Evolutionary conservation across 75 land plant genomes (phyloP).

Genomic region (Sequoiadendron giganteum): DNA sequence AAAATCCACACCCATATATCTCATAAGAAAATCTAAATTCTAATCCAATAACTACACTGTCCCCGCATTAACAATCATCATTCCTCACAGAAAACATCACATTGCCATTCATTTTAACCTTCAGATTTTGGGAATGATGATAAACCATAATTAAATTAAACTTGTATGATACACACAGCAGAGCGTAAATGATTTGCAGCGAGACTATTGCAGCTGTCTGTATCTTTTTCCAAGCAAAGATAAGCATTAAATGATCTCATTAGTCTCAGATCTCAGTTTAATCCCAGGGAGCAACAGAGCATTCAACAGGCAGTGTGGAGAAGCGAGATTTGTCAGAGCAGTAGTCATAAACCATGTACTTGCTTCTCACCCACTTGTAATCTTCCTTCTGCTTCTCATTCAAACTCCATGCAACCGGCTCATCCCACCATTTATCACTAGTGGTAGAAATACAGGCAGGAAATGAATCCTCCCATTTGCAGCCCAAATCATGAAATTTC

Average conservation of each 20-base stretch:
- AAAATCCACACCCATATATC: too few relatives aligned
- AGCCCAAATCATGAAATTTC: conserved; percentile 65
- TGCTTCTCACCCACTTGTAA: conserved; percentile 59
- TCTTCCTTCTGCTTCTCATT: conserved; percentile 44
- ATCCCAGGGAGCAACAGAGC: conserved; percentile 24
- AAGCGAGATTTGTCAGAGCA: conserved; percentile 65
- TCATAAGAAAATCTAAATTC: too few relatives aligned
- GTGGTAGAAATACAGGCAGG: conserved; percentile 59
- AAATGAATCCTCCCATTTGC: conserved; percentile 68
- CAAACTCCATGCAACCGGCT: conserved; percentile 59
- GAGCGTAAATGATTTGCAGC: too few relatives aligned
- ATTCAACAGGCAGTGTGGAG: conserved; percentile 60
- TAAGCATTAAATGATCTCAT: too few relatives aligned
- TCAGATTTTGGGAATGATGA: too few relatives aligned
- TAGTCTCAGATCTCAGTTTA: neutral
- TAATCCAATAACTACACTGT: too few relatives aligned
- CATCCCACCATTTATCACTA: conserved; percentile 72
- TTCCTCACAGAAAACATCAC: too few relatives aligned
- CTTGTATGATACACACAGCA: too few relatives aligned
- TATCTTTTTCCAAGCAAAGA: neutral
- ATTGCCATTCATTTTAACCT: too few relatives aligned
- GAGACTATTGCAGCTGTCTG: too few relatives aligned
- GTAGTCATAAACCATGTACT: conserved; percentile 70
- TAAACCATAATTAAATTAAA: too few relatives aligned
- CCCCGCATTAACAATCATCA: too few relatives aligned